phyloP scores from a whole-genome alignment of 208 protist genomes.

The Leishmania major region DNA sequence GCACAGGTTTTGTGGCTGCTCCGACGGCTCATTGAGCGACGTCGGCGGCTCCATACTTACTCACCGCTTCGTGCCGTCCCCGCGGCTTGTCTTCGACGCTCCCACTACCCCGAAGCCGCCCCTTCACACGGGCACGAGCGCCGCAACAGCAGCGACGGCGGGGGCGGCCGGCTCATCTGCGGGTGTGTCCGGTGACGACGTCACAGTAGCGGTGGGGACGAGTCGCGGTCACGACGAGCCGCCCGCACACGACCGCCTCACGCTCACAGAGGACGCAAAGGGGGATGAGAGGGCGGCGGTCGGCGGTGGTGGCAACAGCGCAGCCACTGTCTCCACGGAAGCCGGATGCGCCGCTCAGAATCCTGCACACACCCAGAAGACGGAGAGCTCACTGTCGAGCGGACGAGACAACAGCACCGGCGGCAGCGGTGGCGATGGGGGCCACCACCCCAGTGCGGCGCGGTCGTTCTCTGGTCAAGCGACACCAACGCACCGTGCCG shows the following conservation, averaged over 20 bases:
- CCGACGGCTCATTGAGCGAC: neutral
- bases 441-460: neutral
- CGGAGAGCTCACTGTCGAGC: neutral
- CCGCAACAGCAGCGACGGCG: neutral
- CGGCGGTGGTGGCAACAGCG: too few species aligned
- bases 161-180: neutral
- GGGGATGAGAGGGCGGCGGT: neutral
- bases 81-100: neutral
- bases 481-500: neutral
- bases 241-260: neutral
- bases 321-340: neutral
- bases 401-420: neutral
- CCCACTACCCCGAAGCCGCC: neutral
- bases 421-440: neutral
- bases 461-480: neutral
- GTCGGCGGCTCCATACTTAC: neutral
- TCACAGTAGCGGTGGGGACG: neutral
- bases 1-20: too few species aligned
- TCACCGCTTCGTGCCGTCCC: neutral
- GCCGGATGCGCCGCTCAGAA: too few species aligned
- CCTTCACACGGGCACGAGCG: neutral
- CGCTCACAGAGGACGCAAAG: neutral
- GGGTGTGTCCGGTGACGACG: neutral
- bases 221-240: neutral
- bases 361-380: too few species aligned